A percentile compares a stretch with the other conserved stretches of the same genome.
Evolutionary conservation across 2,329 filamentous ascomycete genomes (phyloP).

Genomic region (Colletotrichum sp.): DNA sequence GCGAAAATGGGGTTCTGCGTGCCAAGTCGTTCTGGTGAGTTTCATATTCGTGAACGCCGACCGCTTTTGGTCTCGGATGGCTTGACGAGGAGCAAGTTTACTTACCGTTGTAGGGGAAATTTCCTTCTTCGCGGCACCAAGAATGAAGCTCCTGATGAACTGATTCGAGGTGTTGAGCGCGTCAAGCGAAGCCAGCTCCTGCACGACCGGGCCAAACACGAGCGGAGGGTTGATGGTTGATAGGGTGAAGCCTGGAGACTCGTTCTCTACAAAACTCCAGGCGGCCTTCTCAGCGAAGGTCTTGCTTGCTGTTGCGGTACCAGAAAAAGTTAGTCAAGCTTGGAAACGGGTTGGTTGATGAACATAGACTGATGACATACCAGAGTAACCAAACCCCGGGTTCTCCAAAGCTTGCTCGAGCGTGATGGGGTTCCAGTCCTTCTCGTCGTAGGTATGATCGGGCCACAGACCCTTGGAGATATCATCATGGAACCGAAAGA

Average conservation of each 20-base stretch:
- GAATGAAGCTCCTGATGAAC: background rate
- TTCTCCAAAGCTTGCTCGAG: constrained; percentile 41
- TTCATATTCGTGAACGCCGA: background rate
- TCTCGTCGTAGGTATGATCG: constrained; percentile 47
- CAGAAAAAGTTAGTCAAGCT: constrained; percentile 44
- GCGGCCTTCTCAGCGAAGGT: constrained; percentile 55
- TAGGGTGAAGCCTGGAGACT: constrained; percentile 52
- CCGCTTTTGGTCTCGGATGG: background rate
- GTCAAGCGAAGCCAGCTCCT: constrained; percentile 49
- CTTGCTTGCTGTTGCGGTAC: constrained; percentile 48
- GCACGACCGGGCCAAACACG: constrained; percentile 58
- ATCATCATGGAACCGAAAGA: constrained; percentile 60
- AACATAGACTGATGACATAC: background rate
- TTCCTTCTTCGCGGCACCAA: background rate
- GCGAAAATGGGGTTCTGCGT: background rate
- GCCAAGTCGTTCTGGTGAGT: background rate
- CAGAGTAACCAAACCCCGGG: background rate
- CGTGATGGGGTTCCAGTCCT: constrained; percentile 58
- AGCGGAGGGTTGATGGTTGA: constrained; percentile 60
- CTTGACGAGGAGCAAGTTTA: background rate
- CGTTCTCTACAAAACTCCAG: constrained; percentile 52
- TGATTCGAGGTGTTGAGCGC: constrained; percentile 56
- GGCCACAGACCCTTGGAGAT: constrained; percentile 37
- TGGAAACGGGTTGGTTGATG: constrained; percentile 27
- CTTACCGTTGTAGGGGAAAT: background rate